These are phyloP conservation scores for Beta vulgaris DNA, from an alignment of 148 eudicot species.

Conservation along the genomic window DNA sequence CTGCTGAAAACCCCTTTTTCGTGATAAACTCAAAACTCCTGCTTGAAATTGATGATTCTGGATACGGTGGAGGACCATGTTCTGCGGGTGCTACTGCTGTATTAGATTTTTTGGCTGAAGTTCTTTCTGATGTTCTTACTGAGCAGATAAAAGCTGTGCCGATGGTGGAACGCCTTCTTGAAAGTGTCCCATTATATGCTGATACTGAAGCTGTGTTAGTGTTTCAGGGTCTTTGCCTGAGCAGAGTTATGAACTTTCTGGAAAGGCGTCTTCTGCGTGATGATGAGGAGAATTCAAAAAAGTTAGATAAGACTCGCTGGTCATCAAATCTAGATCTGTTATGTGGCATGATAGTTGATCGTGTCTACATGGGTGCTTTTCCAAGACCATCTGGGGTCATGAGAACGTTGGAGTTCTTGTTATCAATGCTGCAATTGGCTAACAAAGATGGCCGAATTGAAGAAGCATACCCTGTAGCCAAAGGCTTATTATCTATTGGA, in stretches of 20 bases:
- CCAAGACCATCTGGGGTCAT: constrained; percentile 82
- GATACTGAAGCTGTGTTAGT: constrained; percentile 82
- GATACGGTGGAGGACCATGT: constrained; percentile 96
- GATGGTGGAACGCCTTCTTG: constrained; percentile 66
- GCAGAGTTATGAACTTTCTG: constrained; percentile 91
- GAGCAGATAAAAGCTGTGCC: constrained; percentile 89
- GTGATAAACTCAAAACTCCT: constrained; percentile 58
- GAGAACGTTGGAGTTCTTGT: constrained; percentile 81
- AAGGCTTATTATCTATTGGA: constrained; percentile 77
- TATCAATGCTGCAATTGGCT: constrained; percentile 95
- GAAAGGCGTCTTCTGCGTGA: constrained; percentile 96
- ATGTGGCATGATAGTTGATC: constrained; percentile 88
- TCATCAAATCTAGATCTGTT: constrained; percentile 79
- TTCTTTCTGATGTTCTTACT: constrained; percentile 77
- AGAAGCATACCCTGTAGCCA: constrained; percentile 68
- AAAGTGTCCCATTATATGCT: constrained; percentile 78
- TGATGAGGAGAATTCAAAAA: constrained; percentile 88
- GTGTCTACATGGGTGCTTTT: constrained; percentile 96
- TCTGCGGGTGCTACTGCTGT: constrained; percentile 94
- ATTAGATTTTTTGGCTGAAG: constrained; percentile 87
- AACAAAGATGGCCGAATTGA: constrained; percentile 93
- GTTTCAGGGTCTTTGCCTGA: constrained; percentile 93
- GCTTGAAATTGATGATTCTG: constrained; percentile 81
- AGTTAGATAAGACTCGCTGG: constrained; percentile 89
- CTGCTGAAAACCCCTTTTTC: constrained; percentile 41